Evolutionary conservation across 78 protist species (phyloP), one percentile per base, ranked within the genome.

Genomic region (Dictyostelium firmibasis): DNA sequence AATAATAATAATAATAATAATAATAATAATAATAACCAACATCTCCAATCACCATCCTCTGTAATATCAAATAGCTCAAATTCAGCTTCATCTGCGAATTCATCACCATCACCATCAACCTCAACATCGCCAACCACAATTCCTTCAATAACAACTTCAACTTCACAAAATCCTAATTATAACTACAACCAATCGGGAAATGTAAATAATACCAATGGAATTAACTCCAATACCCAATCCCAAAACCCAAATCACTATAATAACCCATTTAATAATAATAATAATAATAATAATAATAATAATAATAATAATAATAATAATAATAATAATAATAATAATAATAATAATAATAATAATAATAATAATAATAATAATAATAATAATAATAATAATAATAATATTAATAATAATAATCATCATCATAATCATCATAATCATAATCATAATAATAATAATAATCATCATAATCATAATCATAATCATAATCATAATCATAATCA

Each of bases 91-190:
- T 86, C 91, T 27, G 33, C 75, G 16, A 44, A 41, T 18, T 78
- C 81, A 44, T 76, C 72, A 62, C 64, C 93, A 11, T 33, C 74
- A 10, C 33, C 86, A 25, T 70, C 94, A 31, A 75, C 88, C 2
- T 33, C 84, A 41, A 53, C 84, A 11, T 82, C 83, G 20, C 82
- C 94, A 16, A 29, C 83, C 9, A 44, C 86, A 13, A 78, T 85
- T 13, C 3, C 60, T 44, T 47, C 50, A 62, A 5, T 18, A 50
- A 78, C 87, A 29, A 76, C 94, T 11, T 27, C 86, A 2, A 0
- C 70, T 41, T 67, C 86, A 53, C 93, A 35, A 67, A 62, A 38
- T 33, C 79, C 69, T 31, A 47, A 47, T 13, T 86, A 11, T 44
- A 35, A 38, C 50, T 47, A 18, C 53, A 36, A 50, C 3, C 69